A percentile compares a stretch with the other conserved stretches of the same genome.
Conservation (phyloP, 257 asterid genomes). For the Solanum corneliomulleri region DNA sequence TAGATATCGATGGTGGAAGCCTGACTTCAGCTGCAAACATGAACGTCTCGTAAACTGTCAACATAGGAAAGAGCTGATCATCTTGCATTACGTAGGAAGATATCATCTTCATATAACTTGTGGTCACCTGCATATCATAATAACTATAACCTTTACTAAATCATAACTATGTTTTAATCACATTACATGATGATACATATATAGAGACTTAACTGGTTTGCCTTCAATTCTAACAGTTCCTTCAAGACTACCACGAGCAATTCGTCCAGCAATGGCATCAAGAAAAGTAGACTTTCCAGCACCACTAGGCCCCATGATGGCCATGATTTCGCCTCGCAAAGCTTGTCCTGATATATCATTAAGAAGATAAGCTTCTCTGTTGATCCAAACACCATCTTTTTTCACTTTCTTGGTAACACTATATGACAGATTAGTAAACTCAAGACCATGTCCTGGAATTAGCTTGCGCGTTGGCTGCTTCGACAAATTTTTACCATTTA, state of each 20-base stretch:
- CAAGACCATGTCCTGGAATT: slow-evolving; percentile 75
- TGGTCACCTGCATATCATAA: slow-evolving; percentile 51
- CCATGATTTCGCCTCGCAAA: slow-evolving; percentile 65
- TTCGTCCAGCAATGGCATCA: slow-evolving; percentile 83
- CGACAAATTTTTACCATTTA: background rate
- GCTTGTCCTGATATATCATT: slow-evolving; percentile 83
- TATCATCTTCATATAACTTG: slow-evolving; percentile 86
- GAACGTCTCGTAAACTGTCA: slow-evolving; percentile 76
- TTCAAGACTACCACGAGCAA: slow-evolving; percentile 80
- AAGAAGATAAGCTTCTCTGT: slow-evolving; percentile 60
- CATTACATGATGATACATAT: background rate
- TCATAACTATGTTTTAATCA: too few species aligned
- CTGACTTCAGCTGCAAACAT: slow-evolving; percentile 87
- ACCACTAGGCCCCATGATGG: slow-evolving; percentile 90
- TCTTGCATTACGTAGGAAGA: slow-evolving; percentile 93
- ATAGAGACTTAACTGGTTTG: slow-evolving; percentile 36
- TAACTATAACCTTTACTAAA: background rate
- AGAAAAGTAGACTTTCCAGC: slow-evolving; percentile 86
- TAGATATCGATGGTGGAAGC: slow-evolving; percentile 73
- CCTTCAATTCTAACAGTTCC: slow-evolving; percentile 81
- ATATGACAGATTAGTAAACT: slow-evolving; percentile 57
- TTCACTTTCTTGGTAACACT: slow-evolving; percentile 53
- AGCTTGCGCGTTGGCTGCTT: slow-evolving; percentile 33
- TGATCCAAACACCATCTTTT: slow-evolving; percentile 68
- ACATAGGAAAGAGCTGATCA: slow-evolving; percentile 82